Evolutionary conservation across 768 basidiomycete genomes (phyloP).

Genomic region (Nevesoporus exiguus): DNA sequence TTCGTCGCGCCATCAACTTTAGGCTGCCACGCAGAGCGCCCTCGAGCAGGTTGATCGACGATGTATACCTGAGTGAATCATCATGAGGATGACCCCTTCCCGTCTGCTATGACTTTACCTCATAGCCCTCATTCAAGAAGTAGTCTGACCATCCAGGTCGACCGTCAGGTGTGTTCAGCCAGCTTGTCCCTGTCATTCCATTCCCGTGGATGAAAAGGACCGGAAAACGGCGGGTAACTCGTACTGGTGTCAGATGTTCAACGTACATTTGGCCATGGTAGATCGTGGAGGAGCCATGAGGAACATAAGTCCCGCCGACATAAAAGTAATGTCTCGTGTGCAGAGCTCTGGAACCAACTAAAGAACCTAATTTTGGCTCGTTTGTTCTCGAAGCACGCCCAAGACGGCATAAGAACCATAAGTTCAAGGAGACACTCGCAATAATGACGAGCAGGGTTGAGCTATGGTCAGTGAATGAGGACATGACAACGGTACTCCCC

Average conservation of each 20-base stretch:
- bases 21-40: conserved; percentile 43
- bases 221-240: conserved; percentile 37
- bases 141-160: conserved; percentile 57
- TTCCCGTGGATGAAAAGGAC: conserved; percentile 48
- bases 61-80: conserved; percentile 36
- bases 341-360: conserved; percentile 28
- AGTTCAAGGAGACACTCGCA: conserved; percentile 18
- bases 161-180: conserved; percentile 53
- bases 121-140: conserved; percentile 48
- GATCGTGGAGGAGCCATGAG: conserved; percentile 35
- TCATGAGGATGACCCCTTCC: not conserved
- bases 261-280: conserved; percentile 50
- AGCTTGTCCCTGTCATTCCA: conserved; percentile 52
- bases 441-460: conserved; percentile 3
- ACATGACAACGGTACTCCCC: too few species aligned
- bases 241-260: conserved; percentile 44
- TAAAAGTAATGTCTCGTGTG: conserved; percentile 50
- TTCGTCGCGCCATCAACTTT: conserved; percentile 36
- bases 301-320: conserved; percentile 41
- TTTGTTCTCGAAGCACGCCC: not conserved
- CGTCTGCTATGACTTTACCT: conserved; percentile 30
- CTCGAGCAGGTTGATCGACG: conserved; percentile 45
- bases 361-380: not conserved
- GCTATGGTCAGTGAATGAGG: conserved; percentile 2
- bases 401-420: conserved; percentile 13